Percentiles rank a stretch among this genome's conserved stretches.
Evolutionary conservation across 768 basidiomycete species (phyloP).

Genomic region (Tulasnella sp.): DNA sequence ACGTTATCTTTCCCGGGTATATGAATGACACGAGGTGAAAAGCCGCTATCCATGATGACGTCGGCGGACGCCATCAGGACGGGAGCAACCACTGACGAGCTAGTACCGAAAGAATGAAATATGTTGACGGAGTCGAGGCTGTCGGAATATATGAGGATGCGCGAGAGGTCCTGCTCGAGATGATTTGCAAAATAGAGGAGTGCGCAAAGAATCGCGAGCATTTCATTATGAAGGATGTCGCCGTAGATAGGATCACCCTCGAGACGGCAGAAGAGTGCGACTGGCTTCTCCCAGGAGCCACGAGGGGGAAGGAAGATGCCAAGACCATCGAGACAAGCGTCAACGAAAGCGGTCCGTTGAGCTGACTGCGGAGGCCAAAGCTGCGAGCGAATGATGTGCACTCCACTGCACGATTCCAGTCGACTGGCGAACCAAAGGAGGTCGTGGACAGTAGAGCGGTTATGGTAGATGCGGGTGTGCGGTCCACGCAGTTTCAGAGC

Average conservation of each 20-base stretch:
- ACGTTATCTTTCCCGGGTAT: slow-evolving; percentile 38
- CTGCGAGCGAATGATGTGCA: background rate
- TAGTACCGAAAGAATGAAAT: slow-evolving; percentile 42
- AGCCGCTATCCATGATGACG: background rate
- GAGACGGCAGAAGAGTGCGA: background rate
- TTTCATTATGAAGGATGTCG: background rate
- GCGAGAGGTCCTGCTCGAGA: background rate
- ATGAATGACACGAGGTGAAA: slow-evolving; percentile 40
- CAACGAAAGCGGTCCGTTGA: background rate
- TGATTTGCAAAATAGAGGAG: background rate
- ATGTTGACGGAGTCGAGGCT: slow-evolving; percentile 45
- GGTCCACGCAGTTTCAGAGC: background rate
- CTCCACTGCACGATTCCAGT: background rate
- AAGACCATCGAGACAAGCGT: background rate
- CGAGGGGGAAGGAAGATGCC: background rate
- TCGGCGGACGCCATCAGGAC: slow-evolving; percentile 42
- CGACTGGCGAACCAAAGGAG: background rate
- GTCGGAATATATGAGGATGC: slow-evolving; percentile 42
- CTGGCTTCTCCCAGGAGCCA: background rate
- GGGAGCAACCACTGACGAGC: slow-evolving; percentile 39
- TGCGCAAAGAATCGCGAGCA: background rate
- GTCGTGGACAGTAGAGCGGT: background rate
- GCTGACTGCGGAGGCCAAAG: background rate
- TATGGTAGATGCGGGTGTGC: background rate
- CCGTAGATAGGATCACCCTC: slow-evolving; percentile 39